Evolutionary conservation across 2,329 filamentous ascomycete species (phyloP).

Genomic region (Neonectria hederae): DNA sequence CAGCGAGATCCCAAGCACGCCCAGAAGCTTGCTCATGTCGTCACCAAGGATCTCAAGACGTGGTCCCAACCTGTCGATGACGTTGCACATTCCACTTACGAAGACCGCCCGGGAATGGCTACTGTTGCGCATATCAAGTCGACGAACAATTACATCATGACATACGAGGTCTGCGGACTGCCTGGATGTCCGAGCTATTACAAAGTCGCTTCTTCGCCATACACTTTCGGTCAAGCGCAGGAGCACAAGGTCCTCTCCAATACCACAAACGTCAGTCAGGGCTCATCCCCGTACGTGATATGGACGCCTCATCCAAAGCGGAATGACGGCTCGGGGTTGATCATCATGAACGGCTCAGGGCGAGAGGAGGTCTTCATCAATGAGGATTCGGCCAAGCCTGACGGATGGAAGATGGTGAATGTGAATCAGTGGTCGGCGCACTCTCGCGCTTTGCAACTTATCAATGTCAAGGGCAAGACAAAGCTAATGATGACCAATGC

Average conservation of each 20-base stretch:
- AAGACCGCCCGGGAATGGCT: slow-evolving; percentile 24
- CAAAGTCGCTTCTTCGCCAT: slow-evolving; percentile 23
- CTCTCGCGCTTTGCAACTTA: slow-evolving; percentile 14
- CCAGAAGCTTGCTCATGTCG: slow-evolving; percentile 65
- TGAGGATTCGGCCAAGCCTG: slow-evolving; percentile 12
- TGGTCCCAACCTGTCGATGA: slow-evolving; percentile 72
- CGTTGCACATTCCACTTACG: slow-evolving; percentile 52
- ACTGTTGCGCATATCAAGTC: slow-evolving; percentile 11
- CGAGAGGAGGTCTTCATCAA: slow-evolving; percentile 21
- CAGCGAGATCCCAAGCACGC: slow-evolving; percentile 18
- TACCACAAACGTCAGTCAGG: neutral
- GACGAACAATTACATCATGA: slow-evolving; percentile 27
- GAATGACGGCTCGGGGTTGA: neutral
- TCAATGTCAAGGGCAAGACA: slow-evolving; percentile 4
- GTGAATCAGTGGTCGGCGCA: slow-evolving; percentile 21
- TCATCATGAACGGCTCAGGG: slow-evolving; percentile 18
- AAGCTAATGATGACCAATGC: slow-evolving; percentile 2
- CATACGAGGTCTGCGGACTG: slow-evolving; percentile 19
- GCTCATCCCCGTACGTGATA: slow-evolving; percentile 16
- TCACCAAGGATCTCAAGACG: slow-evolving; percentile 64
- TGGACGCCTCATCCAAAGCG: neutral
- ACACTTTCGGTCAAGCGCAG: slow-evolving; percentile 1
- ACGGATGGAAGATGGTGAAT: slow-evolving; percentile 20
- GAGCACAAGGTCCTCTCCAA: slow-evolving; percentile 4
- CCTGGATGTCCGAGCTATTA: slow-evolving; percentile 17